These are phyloP conservation scores for Pseudocercospora pini-densiflorae DNA, from an alignment of 2,329 filamentous ascomycete genomes.

Conservation along the genomic window DNA sequence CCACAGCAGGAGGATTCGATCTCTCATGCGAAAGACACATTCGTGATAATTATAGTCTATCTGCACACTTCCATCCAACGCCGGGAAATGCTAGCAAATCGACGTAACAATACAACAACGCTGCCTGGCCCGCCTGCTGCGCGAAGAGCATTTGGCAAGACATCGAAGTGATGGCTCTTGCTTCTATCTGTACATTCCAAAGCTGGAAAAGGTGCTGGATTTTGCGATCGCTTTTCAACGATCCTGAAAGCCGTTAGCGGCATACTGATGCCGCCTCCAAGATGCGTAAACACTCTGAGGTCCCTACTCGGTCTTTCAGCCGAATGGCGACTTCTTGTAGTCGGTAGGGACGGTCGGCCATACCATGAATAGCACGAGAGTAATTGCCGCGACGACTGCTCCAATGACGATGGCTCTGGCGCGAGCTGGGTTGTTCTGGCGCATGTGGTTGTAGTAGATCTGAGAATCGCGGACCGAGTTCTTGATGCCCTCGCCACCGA, in stretches of 20 bases:
- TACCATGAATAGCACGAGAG: constrained; percentile 63
- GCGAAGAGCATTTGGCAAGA: not conserved
- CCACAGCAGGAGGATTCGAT: not conserved
- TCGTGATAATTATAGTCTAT: not conserved
- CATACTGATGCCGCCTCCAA: not conserved
- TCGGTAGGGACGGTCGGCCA: constrained; percentile 15
- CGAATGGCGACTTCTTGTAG: constrained; percentile 12
- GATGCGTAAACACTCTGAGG: not conserved
- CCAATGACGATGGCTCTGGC: constrained; percentile 77
- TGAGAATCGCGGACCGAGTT: constrained; percentile 73
- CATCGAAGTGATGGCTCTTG: not conserved
- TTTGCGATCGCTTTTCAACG: not conserved
- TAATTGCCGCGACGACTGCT: constrained; percentile 64
- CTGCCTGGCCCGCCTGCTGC: not conserved
- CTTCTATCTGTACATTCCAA: constrained; percentile 3
- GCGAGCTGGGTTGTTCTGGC: constrained; percentile 73
- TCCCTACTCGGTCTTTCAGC: not conserved
- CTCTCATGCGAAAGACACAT: not conserved
- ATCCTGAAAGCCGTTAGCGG: not conserved
- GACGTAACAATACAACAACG: not conserved
- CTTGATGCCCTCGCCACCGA: constrained; percentile 81
- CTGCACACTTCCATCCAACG: not conserved
- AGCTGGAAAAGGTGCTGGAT: not conserved
- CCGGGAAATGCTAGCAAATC: not conserved
- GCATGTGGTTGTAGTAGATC: constrained; percentile 85